phyloP scores from a whole-genome alignment of 371 early-diverging fungal species.

The Lichtheimia ramosa region DNA sequence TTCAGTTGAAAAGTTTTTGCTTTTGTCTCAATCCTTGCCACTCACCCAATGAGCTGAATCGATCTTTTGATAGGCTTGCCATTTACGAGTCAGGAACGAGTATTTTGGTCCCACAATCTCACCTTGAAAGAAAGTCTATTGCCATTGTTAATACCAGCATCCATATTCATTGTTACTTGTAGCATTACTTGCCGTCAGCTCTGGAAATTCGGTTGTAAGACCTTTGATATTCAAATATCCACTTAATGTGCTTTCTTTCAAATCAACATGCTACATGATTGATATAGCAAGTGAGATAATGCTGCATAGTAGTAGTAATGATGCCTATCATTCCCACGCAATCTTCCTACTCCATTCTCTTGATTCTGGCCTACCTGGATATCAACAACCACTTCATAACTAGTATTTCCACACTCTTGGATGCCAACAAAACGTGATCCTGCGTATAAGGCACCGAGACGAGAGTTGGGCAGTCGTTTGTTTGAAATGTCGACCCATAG shows the following conservation, averaged over 20 bases:
- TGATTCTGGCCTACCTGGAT: slow-evolving; percentile 62
- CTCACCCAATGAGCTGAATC: slow-evolving; percentile 82
- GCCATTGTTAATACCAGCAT: neutral
- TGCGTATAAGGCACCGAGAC: slow-evolving; percentile 56
- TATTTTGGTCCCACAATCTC: slow-evolving; percentile 77
- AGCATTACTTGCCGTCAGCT: slow-evolving; percentile 43
- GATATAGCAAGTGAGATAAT: neutral
- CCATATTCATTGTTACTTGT: neutral
- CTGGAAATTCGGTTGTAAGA: slow-evolving; percentile 78
- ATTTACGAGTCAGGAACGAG: slow-evolving; percentile 80
- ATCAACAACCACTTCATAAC: slow-evolving; percentile 74
- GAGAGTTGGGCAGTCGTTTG: slow-evolving; percentile 25
- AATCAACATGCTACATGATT: slow-evolving; percentile 67
- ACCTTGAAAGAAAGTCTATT: slow-evolving; percentile 73
- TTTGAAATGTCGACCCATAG: slow-evolving; percentile 42
- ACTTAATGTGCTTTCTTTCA: slow-evolving; percentile 68
- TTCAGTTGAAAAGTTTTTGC: neutral
- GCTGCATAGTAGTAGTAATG: too few species aligned
- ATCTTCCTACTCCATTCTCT: neutral
- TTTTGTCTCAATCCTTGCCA: neutral
- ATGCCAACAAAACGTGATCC: slow-evolving; percentile 73
- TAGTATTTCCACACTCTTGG: slow-evolving; percentile 65
- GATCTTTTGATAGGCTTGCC: slow-evolving; percentile 76
- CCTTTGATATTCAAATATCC: slow-evolving; percentile 84
- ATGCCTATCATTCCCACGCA: neutral